Conservation (phyloP, 2,329 filamentous ascomycete genomes). For the Purpureocillium lavendulum region DNA sequence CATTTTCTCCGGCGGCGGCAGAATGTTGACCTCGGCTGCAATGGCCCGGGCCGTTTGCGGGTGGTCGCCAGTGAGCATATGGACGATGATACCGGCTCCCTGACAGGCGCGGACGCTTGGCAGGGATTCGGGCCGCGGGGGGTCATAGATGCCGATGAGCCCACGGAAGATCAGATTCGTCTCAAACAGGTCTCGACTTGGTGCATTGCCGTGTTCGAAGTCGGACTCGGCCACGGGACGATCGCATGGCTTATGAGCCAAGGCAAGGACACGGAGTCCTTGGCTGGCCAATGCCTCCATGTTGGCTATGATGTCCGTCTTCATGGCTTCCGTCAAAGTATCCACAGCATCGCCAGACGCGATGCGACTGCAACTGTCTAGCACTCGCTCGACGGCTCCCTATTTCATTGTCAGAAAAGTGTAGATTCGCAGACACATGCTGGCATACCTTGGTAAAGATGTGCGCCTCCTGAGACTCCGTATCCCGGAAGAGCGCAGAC, state of each 20-base stretch:
- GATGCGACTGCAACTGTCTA: slow-evolving; percentile 46
- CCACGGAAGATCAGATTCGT: slow-evolving; percentile 64
- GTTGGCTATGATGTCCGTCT: slow-evolving; percentile 40
- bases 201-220: slow-evolving; percentile 27
- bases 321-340: slow-evolving; percentile 41
- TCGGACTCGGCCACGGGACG: too few species aligned
- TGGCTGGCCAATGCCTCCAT: slow-evolving; percentile 54
- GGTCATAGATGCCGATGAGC: slow-evolving; percentile 81
- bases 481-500: slow-evolving; percentile 61
- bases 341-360: slow-evolving; percentile 32
- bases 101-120: slow-evolving; percentile 62
- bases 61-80: slow-evolving; percentile 82
- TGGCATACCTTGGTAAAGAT: slow-evolving; percentile 46
- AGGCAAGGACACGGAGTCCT: slow-evolving; percentile 64
- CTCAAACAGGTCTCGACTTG: slow-evolving; percentile 46
- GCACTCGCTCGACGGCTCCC: slow-evolving; percentile 44
- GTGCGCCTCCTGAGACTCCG: slow-evolving; percentile 35
- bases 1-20: slow-evolving; percentile 47
- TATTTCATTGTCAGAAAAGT: too few species aligned
- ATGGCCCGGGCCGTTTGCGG: slow-evolving; percentile 72
- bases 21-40: slow-evolving; percentile 69
- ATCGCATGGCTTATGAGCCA: slow-evolving; percentile 57
- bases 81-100: slow-evolving; percentile 66
- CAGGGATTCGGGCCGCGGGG: slow-evolving; percentile 73
- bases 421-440: too few species aligned